Percentiles rank a stretch among this genome's conserved stretches.
These are phyloP conservation scores for Cercospora sp. DNA, from an alignment of 2,329 filamentous ascomycete genomes.

Conservation along the genomic window DNA sequence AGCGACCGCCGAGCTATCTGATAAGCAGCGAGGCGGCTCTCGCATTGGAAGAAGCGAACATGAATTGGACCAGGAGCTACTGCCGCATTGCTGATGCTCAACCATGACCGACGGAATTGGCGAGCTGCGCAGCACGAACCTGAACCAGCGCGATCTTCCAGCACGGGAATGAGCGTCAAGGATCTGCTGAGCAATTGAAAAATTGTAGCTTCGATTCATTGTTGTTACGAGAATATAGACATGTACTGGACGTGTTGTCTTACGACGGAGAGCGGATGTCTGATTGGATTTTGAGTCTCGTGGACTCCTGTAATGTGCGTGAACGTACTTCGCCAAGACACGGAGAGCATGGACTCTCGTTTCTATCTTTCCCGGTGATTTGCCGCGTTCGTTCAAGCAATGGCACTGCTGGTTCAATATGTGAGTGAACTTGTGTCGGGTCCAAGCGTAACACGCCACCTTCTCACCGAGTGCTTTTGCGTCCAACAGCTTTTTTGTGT, in stretches of 20 bases:
- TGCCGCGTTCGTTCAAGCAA: background rate
- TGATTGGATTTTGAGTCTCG: background rate
- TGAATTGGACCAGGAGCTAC: constrained; percentile 68
- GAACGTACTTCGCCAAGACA: background rate
- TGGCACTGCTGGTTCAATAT: background rate
- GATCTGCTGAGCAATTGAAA: constrained; percentile 46
- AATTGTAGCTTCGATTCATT: background rate
- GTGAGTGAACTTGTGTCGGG: background rate
- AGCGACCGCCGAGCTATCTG: constrained; percentile 32
- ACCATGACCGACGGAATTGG: constrained; percentile 63
- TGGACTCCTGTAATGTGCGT: background rate
- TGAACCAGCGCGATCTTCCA: constrained; percentile 15
- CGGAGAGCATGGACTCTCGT: background rate
- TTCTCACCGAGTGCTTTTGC: background rate
- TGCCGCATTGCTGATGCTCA: constrained; percentile 83
- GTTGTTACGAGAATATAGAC: background rate
- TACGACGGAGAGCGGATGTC: background rate
- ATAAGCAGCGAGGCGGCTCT: constrained; percentile 27
- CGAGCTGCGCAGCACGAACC: constrained; percentile 28
- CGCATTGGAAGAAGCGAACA: constrained; percentile 32
- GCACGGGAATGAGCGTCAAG: constrained; percentile 47
- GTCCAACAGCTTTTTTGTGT: background rate
- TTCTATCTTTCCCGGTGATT: background rate
- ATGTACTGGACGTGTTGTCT: background rate
- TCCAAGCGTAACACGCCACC: background rate